Evolutionary conservation across 352 stramenopile genomes (phyloP).

Genomic region (Pythium periplocum): DNA sequence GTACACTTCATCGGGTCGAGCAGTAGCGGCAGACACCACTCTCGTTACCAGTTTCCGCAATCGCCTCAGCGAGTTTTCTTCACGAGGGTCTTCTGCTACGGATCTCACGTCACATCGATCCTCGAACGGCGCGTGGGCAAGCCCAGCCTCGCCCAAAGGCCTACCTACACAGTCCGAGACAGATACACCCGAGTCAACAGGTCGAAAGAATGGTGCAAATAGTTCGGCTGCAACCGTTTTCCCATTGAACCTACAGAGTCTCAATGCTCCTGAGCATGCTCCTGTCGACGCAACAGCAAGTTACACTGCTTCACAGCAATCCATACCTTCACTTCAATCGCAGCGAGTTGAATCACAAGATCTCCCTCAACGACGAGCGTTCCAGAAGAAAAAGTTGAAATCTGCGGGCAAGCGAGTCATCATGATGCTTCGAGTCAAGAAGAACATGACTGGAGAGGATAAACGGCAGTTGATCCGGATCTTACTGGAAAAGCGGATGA

Average conservation of each 20-base stretch:
- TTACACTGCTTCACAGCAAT: too few species aligned
- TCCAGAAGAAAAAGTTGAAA: constrained; percentile 28
- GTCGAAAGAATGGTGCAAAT: too few species aligned
- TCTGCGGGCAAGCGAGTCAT: constrained; percentile 66
- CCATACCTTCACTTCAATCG: too few species aligned
- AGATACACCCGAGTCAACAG: too few species aligned
- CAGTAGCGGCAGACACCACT: constrained; percentile 13
- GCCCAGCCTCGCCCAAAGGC: background rate
- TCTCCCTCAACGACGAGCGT: too few species aligned
- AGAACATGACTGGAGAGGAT: constrained; percentile 30
- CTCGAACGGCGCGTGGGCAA: constrained; percentile 5
- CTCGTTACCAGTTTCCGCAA: constrained; percentile 18
- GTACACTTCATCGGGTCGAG: constrained; percentile 4
- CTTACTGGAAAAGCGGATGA: constrained; percentile 34
- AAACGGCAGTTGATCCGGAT: constrained; percentile 58
- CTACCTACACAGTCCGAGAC: too few species aligned
- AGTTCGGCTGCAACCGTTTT: constrained; percentile 1
- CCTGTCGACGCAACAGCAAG: too few species aligned
- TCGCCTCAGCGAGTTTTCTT: constrained; percentile 18
- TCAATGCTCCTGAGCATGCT: background rate
- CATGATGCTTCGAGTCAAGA: constrained; percentile 58
- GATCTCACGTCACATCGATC: constrained; percentile 13
- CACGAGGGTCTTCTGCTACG: constrained; percentile 7
- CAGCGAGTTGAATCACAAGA: too few species aligned
- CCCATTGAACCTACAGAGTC: constrained; percentile 18